Evolutionary conservation across 495 filamentous ascomycete genomes (phyloP).

Genomic region (Hyaloscypha bicolor): DNA sequence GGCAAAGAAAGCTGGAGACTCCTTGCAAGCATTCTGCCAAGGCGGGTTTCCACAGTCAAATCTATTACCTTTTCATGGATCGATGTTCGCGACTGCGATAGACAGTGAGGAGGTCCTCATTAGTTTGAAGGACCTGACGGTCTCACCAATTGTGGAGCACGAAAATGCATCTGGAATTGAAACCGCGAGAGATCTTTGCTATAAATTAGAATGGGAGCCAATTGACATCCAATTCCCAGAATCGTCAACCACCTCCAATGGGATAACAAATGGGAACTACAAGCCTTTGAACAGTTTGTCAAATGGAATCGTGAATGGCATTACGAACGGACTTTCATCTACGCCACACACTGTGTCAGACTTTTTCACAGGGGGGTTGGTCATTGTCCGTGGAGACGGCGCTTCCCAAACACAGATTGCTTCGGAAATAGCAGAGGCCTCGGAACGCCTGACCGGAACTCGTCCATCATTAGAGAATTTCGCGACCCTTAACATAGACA

Average conservation of each 20-base stretch:
- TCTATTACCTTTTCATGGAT: conserved; percentile 39
- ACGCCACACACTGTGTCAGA: background rate
- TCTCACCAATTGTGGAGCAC: conserved; percentile 40
- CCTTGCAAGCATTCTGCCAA: conserved; percentile 36
- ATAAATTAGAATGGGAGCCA: conserved; percentile 41
- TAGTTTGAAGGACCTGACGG: conserved; percentile 36
- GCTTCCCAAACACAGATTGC: conserved; percentile 41
- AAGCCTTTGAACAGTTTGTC: no score
- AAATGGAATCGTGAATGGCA: background rate
- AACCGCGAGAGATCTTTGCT: conserved; percentile 37
- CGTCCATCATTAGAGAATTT: background rate
- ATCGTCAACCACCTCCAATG: background rate
- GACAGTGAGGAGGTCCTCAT: conserved; percentile 36
- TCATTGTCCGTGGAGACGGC: conserved; percentile 44
- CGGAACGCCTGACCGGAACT: conserved; percentile 1
- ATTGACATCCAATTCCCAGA: conserved; percentile 5
- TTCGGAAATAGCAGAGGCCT: background rate
- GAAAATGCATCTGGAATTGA: conserved; percentile 29
- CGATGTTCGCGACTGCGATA: conserved; percentile 36
- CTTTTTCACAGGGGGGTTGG: conserved; percentile 27
- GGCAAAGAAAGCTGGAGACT: conserved; percentile 34
- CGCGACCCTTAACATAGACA: conserved; percentile 6
- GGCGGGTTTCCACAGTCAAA: conserved; percentile 33
- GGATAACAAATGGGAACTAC: conserved; percentile 20
- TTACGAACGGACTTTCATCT: background rate